These are phyloP conservation scores for Sorghum bicolor DNA, from an alignment of 176 grass and related monocot species.

Conservation along the genomic window Sorghum_bicolor_NCBIv3 NC_012871.2:66449501-66450000, in stretches of 20 bases:
- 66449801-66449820: slow-evolving; percentile 14
- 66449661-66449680: not conserved
- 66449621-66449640: slow-evolving; percentile 15
- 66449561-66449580: slow-evolving; percentile 11
- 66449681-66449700: slow-evolving; percentile 7
- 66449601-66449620: slow-evolving; percentile 10
- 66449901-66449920: slow-evolving; percentile 2
- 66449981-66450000: slow-evolving; percentile 65
- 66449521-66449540: not conserved
- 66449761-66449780: slow-evolving; percentile 93
- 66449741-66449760: slow-evolving; percentile 99
- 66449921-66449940: not conserved
- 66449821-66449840: not conserved
- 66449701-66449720: slow-evolving; percentile 21
- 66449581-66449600: slow-evolving; percentile 8
- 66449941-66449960: slow-evolving; percentile 4
- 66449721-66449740: slow-evolving; percentile 47
- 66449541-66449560: slow-evolving; percentile 42
- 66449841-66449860: not conserved
- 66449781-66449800: slow-evolving; percentile 98
- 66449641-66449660: not conserved
- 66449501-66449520: too few relatives aligned
- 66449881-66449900: slow-evolving; percentile 3
- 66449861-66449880: not conserved
- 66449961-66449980: slow-evolving; percentile 23